phyloP scores from a whole-genome alignment of 129 eudicot genomes.

The Flaveria linearis region DNA sequence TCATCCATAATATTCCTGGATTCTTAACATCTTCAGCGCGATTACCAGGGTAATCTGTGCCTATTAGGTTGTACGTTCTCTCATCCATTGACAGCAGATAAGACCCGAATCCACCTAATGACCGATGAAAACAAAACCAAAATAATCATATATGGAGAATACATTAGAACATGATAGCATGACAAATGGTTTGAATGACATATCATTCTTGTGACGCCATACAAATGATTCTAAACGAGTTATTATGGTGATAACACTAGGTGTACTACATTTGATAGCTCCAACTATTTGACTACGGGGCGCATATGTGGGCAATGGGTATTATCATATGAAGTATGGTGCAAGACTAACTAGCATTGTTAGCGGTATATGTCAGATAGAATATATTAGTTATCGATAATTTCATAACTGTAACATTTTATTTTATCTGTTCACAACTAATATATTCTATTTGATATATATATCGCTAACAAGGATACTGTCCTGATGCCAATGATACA shows the following conservation, averaged over 20 bases:
- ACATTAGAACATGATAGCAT: neutral
- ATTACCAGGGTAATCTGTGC: constrained; percentile 33
- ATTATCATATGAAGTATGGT: no score
- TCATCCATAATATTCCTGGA: constrained; percentile 54
- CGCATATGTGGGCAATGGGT: neutral
- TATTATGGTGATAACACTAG: neutral
- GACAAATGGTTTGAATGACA: neutral
- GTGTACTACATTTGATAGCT: neutral
- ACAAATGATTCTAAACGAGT: neutral
- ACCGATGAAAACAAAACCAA: constrained; percentile 2
- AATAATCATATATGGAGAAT: neutral
- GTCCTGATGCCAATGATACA: neutral
- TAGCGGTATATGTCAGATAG: no score
- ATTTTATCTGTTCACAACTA: no score
- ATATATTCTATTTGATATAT: no score
- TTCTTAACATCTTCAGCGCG: constrained; percentile 44
- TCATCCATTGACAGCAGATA: constrained; percentile 6
- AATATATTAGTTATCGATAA: no score
- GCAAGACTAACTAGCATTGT: no score
- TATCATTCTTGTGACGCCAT: neutral
- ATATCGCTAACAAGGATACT: neutral
- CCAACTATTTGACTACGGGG: neutral
- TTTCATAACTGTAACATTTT: no score
- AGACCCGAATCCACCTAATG: constrained; percentile 16
- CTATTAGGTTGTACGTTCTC: neutral